phyloP scores from a whole-genome alignment of 2,329 filamentous ascomycete genomes.

The Juglanconis oblonga region DNA sequence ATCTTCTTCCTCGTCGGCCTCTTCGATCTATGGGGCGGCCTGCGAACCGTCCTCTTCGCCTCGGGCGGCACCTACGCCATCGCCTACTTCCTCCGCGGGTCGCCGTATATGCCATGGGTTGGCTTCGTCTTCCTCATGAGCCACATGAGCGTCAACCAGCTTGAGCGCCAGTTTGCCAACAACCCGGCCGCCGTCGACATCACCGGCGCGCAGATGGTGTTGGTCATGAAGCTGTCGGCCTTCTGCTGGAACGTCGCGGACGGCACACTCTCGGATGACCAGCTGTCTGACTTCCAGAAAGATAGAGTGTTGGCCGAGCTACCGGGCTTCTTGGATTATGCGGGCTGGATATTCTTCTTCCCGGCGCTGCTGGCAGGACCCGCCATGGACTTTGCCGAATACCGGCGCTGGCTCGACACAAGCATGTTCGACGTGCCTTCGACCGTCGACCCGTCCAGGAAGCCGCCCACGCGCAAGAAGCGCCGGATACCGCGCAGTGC shows the following conservation, averaged over 20 bases:
- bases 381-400: constrained; percentile 92
- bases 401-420: constrained; percentile 87
- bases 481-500: constrained; percentile 89
- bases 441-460: constrained; percentile 79
- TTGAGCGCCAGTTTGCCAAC: constrained; percentile 71
- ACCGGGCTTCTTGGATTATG: constrained; percentile 75
- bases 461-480: constrained; percentile 82
- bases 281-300: constrained; percentile 84
- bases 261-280: constrained; percentile 72
- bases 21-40: constrained; percentile 86
- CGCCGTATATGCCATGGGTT: constrained; percentile 96
- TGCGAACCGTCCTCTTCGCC: constrained; percentile 76
- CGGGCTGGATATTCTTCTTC: constrained; percentile 93
- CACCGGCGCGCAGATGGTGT: constrained; percentile 94
- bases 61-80: constrained; percentile 79
- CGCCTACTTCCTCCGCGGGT: constrained; percentile 71
- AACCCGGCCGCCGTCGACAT: constrained; percentile 74
- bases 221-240: constrained; percentile 94
- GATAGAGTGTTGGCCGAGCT: constrained; percentile 74
- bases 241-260: constrained; percentile 99
- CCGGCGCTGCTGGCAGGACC: constrained; percentile 86
- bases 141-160: constrained; percentile 89
- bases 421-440: constrained; percentile 88
- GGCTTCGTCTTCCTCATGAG: constrained; percentile 92
- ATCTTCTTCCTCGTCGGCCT: constrained; percentile 91